Percentiles rank a stretch among this genome's conserved stretches.
These are phyloP conservation scores for Trichoderma atroviride DNA, from an alignment of 2,329 filamentous ascomycete genomes.

Conservation along the genomic window DNA sequence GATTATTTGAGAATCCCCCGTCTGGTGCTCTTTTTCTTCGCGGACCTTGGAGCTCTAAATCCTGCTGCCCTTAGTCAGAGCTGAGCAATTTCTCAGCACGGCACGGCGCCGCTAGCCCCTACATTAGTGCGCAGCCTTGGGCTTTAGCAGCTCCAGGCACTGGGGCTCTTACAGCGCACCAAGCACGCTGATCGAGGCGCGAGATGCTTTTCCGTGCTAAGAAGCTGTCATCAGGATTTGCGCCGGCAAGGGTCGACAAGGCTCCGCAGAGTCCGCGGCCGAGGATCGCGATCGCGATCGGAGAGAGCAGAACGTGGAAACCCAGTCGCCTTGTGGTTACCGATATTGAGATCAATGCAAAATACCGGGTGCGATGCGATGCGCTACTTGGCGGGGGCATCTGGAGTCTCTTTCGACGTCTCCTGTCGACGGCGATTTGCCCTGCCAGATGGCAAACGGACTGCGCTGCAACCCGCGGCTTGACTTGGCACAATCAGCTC, in stretches of 20 bases:
- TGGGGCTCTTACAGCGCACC: neutral
- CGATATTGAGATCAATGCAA: conserved; percentile 9
- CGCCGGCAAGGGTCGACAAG: conserved; percentile 15
- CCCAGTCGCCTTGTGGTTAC: conserved; percentile 11
- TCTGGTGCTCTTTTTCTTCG: no score
- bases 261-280: conserved; percentile 21
- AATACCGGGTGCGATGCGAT: neutral
- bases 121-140: neutral
- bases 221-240: conserved; percentile 1
- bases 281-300: conserved; percentile 27
- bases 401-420: neutral
- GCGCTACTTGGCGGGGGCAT: neutral
- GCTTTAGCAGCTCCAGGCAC: neutral
- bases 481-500: neutral
- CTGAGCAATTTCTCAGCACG: neutral
- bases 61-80: neutral
- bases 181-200: neutral
- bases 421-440: neutral
- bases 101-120: neutral
- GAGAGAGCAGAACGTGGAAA: conserved; percentile 22
- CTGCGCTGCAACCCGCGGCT: neutral
- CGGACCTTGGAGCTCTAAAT: neutral
- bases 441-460: conserved; percentile 12
- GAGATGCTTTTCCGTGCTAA: neutral
- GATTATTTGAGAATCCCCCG: no score